Evolutionary conservation across 768 basidiomycete species (phyloP).

Genomic region (Pleurotus salmoneostramineus): DNA sequence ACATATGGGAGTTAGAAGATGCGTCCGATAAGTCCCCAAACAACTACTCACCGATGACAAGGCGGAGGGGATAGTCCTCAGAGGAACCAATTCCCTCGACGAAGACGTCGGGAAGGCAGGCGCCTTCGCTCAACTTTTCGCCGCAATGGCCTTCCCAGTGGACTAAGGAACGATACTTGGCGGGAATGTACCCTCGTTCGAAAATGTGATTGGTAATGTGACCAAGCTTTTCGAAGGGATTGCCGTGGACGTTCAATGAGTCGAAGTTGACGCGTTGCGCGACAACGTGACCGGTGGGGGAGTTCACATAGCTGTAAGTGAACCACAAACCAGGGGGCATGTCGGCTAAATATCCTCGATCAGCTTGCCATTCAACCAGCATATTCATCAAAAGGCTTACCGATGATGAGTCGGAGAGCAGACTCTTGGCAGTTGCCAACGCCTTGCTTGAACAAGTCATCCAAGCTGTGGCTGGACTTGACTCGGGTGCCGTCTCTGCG

Average conservation of each 20-base stretch:
- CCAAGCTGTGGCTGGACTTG: constrained; percentile 28
- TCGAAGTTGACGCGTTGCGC: constrained; percentile 42
- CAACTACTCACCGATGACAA: constrained; percentile 28
- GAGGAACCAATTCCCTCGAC: constrained; percentile 25
- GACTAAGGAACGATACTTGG: constrained; percentile 31
- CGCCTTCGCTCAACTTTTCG: constrained; percentile 22
- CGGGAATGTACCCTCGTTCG: constrained; percentile 29
- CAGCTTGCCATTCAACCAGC: not conserved
- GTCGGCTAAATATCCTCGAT: constrained; percentile 28
- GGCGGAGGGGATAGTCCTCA: constrained; percentile 30
- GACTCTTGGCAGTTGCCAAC: constrained; percentile 37
- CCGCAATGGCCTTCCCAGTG: constrained; percentile 39
- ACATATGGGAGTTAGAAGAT: not conserved
- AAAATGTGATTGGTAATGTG: constrained; percentile 48
- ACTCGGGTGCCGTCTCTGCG: constrained; percentile 32
- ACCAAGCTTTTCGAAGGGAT: constrained; percentile 34
- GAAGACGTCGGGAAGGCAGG: constrained; percentile 21
- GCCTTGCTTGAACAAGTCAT: constrained; percentile 31
- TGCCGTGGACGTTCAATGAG: constrained; percentile 11
- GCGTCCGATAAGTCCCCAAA: not conserved
- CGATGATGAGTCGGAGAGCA: constrained; percentile 42
- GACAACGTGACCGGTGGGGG: constrained; percentile 23
- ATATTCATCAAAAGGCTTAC: constrained; percentile 20
- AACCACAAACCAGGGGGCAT: constrained; percentile 38
- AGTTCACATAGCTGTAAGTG: constrained; percentile 35